Evolutionary conservation across 1,284 basidiomycete genomes (phyloP).

Genomic region (Termitomyces sp.): DNA sequence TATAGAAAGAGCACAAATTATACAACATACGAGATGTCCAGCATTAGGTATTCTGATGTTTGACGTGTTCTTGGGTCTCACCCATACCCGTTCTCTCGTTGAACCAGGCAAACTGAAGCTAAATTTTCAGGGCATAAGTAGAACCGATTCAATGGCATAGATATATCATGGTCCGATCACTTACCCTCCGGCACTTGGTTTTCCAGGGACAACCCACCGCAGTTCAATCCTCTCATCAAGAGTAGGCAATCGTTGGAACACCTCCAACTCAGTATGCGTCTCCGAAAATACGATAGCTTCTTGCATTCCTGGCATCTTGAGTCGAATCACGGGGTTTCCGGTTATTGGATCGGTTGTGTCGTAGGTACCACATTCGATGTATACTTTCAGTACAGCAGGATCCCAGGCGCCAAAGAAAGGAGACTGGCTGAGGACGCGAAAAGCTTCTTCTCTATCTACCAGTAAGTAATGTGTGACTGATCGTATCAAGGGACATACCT

Average conservation of each 20-base stretch:
- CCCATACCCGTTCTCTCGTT: conserved; percentile 49
- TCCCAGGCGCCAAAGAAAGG: conserved; percentile 79
- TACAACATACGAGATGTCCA: conserved; percentile 52
- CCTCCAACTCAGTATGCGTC: conserved; percentile 19
- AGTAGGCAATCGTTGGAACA: conserved; percentile 15
- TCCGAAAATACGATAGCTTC: conserved; percentile 22
- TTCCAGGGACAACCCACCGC: conserved; percentile 35
- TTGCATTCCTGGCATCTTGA: conserved; percentile 52
- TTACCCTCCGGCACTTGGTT: conserved; percentile 29
- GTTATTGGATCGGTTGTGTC: conserved; percentile 19
- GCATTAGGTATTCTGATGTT: conserved; percentile 51
- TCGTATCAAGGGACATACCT: conserved; percentile 32
- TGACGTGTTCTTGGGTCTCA: conserved; percentile 50
- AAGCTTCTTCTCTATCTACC: conserved; percentile 55
- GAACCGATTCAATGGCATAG: background rate
- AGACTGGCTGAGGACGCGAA: conserved; percentile 42
- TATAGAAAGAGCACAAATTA: background rate
- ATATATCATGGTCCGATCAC: background rate
- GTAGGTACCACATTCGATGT: conserved; percentile 63
- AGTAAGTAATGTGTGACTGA: background rate
- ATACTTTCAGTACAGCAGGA: conserved; percentile 57
- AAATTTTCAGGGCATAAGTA: background rate
- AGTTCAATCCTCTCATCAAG: conserved; percentile 21
- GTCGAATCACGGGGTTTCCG: conserved; percentile 30
- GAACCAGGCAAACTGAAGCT: conserved; percentile 35